Evolutionary conservation across 2,329 filamentous ascomycete species (phyloP), one percentile per base, ranked within the genome.

Genomic region (Aspergillus pseudonomiae): DNA sequence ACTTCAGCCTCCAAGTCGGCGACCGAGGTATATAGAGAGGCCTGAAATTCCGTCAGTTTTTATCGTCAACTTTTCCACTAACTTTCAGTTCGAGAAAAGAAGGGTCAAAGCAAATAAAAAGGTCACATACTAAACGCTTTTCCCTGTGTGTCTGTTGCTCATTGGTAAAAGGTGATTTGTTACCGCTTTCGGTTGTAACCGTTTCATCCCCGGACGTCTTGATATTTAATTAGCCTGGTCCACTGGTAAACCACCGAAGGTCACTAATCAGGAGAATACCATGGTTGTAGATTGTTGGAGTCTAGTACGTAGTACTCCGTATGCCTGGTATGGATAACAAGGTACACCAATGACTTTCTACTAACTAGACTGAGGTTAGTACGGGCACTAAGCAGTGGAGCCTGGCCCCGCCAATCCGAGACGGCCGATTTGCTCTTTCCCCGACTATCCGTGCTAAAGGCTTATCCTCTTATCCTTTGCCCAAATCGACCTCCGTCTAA

Each of bases 1-100:
- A 85, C 81, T 58, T 83, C 84, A 14, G 78, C 70, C 74, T 85
- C 78, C 50, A 88, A 80, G 26, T 74, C 71, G 10, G 74, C 46
- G 54, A 77, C 72, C 26, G 72, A 71, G 43, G 61, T 53, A 21
- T 61, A 69, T 7, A 77, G 71, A 12, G 58, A 54, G 9, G 60
- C 60, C 74, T 76, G 48, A 26, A 30, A 16, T 53, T 63, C 46
- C 46, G 63, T 70, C 52, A 69, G 58, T 65, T 66, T 71, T 59
- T 69, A 43, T 28, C 61, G 30, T n/a, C 41, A n/a, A 5, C 11
- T 46, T 45, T 46, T 46, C 19, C 7, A 43, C 41, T 43, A 6
- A 36, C 14, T 21, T 21, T 39, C 12, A 7, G 12, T 48, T 30
- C 4, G 7, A 30, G 10, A 2, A 19, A 12, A 12, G 6, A 16